These are phyloP conservation scores for Mycena indigotica DNA, from an alignment of 768 basidiomycete genomes.

Conservation along the genomic window DNA sequence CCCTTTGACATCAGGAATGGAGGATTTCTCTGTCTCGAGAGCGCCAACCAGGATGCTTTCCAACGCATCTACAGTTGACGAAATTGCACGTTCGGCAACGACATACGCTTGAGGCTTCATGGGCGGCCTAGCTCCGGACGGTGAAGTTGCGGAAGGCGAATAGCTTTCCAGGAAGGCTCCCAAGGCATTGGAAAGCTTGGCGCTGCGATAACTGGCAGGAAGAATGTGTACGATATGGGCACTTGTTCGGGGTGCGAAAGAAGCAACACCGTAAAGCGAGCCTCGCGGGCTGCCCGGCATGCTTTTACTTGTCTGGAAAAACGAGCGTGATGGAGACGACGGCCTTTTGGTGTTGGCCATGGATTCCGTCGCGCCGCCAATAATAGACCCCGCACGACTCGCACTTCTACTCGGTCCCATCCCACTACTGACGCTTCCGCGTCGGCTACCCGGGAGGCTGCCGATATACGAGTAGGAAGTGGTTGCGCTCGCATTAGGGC, in stretches of 20 bases:
- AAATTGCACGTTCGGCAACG: slow-evolving; percentile 14
- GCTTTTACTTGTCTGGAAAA: background rate
- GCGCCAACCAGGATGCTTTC: slow-evolving; percentile 19
- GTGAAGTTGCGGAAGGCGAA: background rate
- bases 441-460: background rate
- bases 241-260: background rate
- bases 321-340: background rate
- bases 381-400: background rate
- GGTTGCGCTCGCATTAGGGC: background rate
- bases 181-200: slow-evolving; percentile 14
- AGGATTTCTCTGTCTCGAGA: slow-evolving; percentile 1
- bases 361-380: no score
- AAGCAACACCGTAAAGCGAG: background rate
- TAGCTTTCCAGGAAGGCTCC: slow-evolving; percentile 8
- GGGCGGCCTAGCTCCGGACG: background rate
- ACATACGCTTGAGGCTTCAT: slow-evolving; percentile 16
- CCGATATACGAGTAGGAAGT: slow-evolving; percentile 2
- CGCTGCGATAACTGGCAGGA: slow-evolving; percentile 14
- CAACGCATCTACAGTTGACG: background rate
- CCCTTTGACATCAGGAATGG: background rate
- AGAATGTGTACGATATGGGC: slow-evolving; percentile 21
- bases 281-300: background rate
- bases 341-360: background rate
- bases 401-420: background rate
- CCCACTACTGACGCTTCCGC: slow-evolving; percentile 1